phyloP scores from a whole-genome alignment of 176 grass and related monocot genomes.

The Eleusine indica region DNA sequence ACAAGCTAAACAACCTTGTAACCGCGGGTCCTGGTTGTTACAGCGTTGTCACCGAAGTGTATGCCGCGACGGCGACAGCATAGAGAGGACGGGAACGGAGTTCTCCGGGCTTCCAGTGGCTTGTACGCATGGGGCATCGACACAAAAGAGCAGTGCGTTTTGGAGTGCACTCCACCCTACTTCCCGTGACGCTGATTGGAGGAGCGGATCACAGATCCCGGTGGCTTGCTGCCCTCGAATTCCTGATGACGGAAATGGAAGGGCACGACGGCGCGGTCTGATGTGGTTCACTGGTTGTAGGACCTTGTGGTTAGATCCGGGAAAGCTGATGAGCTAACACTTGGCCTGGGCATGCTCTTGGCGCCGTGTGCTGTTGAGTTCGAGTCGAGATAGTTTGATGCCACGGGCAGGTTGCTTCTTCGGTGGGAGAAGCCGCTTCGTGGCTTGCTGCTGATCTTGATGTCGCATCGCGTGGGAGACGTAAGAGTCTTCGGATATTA shows the following conservation, averaged over 20 bases:
- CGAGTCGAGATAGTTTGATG: background rate
- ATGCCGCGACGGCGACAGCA: slow-evolving; percentile 35
- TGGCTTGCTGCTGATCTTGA: background rate
- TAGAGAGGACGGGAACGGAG: background rate
- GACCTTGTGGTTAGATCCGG: background rate
- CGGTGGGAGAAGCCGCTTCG: background rate
- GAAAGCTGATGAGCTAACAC: background rate
- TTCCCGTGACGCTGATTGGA: background rate
- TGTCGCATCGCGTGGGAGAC: background rate
- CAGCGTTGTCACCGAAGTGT: background rate
- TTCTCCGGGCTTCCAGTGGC: slow-evolving; percentile 35
- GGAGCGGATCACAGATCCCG: background rate
- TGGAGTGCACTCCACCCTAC: slow-evolving; percentile 52
- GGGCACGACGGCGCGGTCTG: background rate
- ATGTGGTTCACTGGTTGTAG: background rate
- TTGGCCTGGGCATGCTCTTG: background rate
- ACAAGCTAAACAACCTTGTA: background rate
- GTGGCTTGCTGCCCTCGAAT: slow-evolving; percentile 23
- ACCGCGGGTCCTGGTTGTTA: background rate
- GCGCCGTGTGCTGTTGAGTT: background rate
- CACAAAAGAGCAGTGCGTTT: background rate
- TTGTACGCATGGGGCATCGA: slow-evolving; percentile 52
- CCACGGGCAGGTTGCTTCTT: slow-evolving; percentile 4
- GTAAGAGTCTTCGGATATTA: background rate
- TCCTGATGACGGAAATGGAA: slow-evolving; percentile 32